Percentiles rank a stretch among this genome's conserved stretches.
phyloP scores from a whole-genome alignment of 1,139 yeast genomes.

The Yamadazyma atlantica region DNA sequence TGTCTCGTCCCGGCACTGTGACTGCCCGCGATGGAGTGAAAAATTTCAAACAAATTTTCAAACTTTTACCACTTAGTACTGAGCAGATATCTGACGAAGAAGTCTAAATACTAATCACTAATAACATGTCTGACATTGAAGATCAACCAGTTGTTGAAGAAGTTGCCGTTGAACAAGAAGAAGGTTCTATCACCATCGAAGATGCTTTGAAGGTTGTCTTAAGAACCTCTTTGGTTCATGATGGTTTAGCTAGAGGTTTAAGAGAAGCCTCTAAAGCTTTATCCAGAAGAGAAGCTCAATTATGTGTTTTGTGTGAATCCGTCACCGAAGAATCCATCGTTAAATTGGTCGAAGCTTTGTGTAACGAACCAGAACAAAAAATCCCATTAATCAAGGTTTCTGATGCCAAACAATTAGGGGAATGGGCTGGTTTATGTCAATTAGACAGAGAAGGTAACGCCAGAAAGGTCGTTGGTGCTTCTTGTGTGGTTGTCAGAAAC shows the following conservation, averaged over 20 bases:
- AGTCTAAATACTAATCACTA: slow-evolving; percentile 46
- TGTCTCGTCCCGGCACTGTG: background rate
- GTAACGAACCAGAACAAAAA: slow-evolving; percentile 96
- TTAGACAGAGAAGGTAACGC: slow-evolving; percentile 99
- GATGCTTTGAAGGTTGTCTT: slow-evolving; percentile 98
- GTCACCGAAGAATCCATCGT: slow-evolving; percentile 97
- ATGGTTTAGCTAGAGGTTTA: slow-evolving; percentile 99
- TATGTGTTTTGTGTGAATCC: slow-evolving; percentile 96
- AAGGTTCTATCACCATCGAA: slow-evolving; percentile 92
- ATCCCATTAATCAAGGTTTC: slow-evolving; percentile 99
- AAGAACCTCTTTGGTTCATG: slow-evolving; percentile 97
- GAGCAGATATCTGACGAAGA: slow-evolving; percentile 91
- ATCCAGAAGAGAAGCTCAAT: slow-evolving; percentile 95
- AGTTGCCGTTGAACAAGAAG: slow-evolving; percentile 80
- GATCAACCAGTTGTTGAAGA: slow-evolving; percentile 83
- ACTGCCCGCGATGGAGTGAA: slow-evolving; percentile 3
- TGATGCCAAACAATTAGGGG: slow-evolving; percentile 99
- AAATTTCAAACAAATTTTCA: slow-evolving; percentile 5
- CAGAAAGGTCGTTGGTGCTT: slow-evolving; percentile 99
- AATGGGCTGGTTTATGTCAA: slow-evolving; percentile 99
- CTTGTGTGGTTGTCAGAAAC: slow-evolving; percentile 98
- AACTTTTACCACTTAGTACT: slow-evolving; percentile 46
- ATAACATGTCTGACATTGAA: slow-evolving; percentile 84
- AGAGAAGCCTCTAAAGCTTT: slow-evolving; percentile 99
- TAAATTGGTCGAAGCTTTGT: slow-evolving; percentile 98